A percentile compares a stretch with the other conserved stretches of the same genome.
Conservation (phyloP, 2,329 filamentous ascomycete genomes). For the Penicillium crustosum region DNA sequence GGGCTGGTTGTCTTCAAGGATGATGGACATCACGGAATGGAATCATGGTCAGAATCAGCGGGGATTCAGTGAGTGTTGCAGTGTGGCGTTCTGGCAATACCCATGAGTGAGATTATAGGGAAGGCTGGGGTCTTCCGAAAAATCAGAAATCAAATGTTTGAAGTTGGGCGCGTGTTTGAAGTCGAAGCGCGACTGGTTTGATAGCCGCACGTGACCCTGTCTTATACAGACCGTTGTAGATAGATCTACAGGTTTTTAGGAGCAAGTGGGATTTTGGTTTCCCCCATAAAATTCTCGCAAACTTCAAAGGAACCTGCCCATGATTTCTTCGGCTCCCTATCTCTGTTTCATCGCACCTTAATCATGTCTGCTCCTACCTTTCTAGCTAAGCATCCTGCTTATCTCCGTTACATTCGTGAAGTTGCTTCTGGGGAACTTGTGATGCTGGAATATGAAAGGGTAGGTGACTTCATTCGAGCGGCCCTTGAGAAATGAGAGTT, state of each 20-base stretch:
- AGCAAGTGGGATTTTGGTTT: not conserved
- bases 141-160: not conserved
- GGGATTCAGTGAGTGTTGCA: not conserved
- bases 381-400: not conserved
- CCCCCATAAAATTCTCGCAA: not conserved
- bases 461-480: not conserved
- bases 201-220: conserved; percentile 2
- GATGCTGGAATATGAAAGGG: not conserved
- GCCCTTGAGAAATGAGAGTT: not conserved
- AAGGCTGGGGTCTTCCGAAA: not conserved
- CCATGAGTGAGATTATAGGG: not conserved
- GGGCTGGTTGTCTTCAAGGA: conserved; percentile 10
- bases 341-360: too few relatives aligned
- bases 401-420: not conserved
- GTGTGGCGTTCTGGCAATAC: not conserved
- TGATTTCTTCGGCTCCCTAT: not conserved
- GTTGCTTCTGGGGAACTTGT: not conserved
- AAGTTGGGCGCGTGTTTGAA: not conserved
- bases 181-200: not conserved
- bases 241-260: not conserved
- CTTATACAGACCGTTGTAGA: not conserved
- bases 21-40: conserved; percentile 5
- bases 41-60: not conserved
- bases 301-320: not conserved
- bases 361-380: not conserved